phyloP scores from a whole-genome alignment of 441 rosid species.

The Gossypium schwendimanii region DNA sequence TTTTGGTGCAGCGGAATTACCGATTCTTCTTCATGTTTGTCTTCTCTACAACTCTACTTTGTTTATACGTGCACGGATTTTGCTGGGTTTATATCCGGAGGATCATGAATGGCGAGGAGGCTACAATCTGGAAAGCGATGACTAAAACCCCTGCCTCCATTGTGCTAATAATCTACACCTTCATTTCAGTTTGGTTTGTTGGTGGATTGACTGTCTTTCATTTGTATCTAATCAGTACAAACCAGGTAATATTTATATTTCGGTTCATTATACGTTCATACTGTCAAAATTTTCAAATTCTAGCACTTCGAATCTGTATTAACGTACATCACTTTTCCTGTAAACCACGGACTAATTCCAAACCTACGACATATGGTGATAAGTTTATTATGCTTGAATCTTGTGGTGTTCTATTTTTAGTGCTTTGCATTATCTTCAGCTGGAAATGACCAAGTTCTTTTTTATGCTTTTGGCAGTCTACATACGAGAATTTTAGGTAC shows the following conservation, averaged over 20 bases:
- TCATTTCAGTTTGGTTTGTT: slow-evolving; percentile 84
- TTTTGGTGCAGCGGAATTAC: slow-evolving; percentile 79
- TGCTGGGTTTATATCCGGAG: slow-evolving; percentile 83
- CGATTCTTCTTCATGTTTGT: slow-evolving; percentile 95
- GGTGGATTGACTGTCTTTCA: slow-evolving; percentile 92
- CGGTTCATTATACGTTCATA: not conserved
- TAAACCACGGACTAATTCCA: not conserved
- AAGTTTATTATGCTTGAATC: not conserved
- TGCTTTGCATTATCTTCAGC: not conserved
- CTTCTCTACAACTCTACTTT: slow-evolving; percentile 62
- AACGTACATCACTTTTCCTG: not conserved
- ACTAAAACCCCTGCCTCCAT: slow-evolving; percentile 84
- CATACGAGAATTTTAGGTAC: slow-evolving; percentile 85
- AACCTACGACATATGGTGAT: not conserved
- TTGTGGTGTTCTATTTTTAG: not conserved
- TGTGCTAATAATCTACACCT: slow-evolving; percentile 56
- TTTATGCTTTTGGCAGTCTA: slow-evolving; percentile 51
- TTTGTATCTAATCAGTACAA: slow-evolving; percentile 78
- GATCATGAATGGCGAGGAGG: slow-evolving; percentile 49
- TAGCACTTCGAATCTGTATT: not conserved
- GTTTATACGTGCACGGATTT: slow-evolving; percentile 80
- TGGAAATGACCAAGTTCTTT: not conserved
- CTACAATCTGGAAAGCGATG: slow-evolving; percentile 73
- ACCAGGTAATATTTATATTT: slow-evolving; percentile 55
- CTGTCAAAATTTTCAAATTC: not conserved